Conservation (phyloP, 1,139 yeast species). For the Chernovozyma sophiae-reginae region DNA sequence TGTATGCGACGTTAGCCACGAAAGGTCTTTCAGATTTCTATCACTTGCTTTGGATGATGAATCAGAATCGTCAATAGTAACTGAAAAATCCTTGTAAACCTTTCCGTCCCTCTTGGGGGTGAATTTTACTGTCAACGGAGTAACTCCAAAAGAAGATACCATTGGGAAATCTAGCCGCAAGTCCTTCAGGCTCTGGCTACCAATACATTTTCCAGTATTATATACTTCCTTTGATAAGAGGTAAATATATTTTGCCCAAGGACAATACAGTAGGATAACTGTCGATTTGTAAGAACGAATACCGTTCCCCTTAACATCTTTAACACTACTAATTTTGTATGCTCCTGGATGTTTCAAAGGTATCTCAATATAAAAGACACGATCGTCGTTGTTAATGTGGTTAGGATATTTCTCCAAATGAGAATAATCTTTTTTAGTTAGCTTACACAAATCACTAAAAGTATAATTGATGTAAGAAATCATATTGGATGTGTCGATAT, state of each 20-base stretch:
- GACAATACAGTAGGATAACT: constrained; percentile 71
- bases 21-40: constrained; percentile 12
- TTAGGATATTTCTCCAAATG: constrained; percentile 23
- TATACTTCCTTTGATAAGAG: constrained; percentile 14
- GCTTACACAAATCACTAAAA: constrained; percentile 47
- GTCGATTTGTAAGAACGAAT: constrained; percentile 65
- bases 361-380: constrained; percentile 46
- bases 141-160: constrained; percentile 64
- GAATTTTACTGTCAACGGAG: constrained; percentile 67
- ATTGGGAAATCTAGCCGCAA: constrained; percentile 42
- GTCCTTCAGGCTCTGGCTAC: constrained; percentile 46
- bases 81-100: constrained; percentile 18
- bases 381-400: constrained; percentile 22
- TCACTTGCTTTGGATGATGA: neutral
- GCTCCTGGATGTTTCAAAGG: constrained; percentile 70
- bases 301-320: constrained; percentile 59
- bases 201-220: constrained; percentile 6
- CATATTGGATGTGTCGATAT: constrained; percentile 53
- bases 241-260: constrained; percentile 52
- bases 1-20: constrained; percentile 22
- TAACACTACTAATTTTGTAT: constrained; percentile 62
- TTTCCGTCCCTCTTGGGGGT: constrained; percentile 54
- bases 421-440: constrained; percentile 39
- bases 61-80: constrained; percentile 16
- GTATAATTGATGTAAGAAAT: constrained; percentile 51